phyloP scores from a whole-genome alignment of 2,329 filamentous ascomycete species.

The Drechmeria coniospora region DNA sequence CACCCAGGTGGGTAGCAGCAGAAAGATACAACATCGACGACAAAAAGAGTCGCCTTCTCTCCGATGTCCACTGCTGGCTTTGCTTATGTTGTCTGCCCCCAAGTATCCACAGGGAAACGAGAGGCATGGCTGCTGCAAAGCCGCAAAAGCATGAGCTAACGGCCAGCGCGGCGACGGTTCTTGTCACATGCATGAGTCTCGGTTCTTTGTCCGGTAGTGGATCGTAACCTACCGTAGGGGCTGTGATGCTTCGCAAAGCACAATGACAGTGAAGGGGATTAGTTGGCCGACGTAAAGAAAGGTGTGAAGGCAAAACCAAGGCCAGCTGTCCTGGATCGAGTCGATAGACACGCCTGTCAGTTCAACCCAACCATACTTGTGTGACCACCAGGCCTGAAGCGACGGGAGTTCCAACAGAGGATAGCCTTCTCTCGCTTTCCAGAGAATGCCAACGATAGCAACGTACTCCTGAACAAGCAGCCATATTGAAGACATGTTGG shows the following conservation, averaged over 20 bases:
- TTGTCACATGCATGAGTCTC: not conserved
- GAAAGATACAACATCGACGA: conserved; percentile 2
- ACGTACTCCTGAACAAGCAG: conserved; percentile 2
- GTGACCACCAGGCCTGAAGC: no score
- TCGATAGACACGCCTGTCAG: conserved; percentile 1
- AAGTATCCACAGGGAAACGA: conserved; percentile 1
- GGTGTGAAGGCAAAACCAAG: conserved; percentile 6
- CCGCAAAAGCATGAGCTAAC: conserved; percentile 1
- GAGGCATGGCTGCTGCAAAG: conserved; percentile 3
- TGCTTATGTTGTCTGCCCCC: not conserved
- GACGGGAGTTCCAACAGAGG: conserved; percentile 1
- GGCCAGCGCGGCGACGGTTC: not conserved
- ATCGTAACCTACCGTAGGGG: no score
- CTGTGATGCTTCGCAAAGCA: no score
- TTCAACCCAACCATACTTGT: no score
- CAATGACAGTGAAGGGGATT: conserved; percentile 1
- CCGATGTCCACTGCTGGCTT: no score
- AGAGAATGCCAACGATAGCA: conserved; percentile 1
- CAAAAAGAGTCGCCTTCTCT: not conserved
- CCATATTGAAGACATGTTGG: not conserved
- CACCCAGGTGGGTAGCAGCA: conserved; percentile 3
- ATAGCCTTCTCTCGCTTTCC: conserved; percentile 4
- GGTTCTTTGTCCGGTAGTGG: no score
- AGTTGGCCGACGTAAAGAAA: conserved; percentile 6
- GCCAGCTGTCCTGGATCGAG: conserved; percentile 1